Conservation (phyloP, 139 green algal species). For the Eudorina sp. region DNA sequence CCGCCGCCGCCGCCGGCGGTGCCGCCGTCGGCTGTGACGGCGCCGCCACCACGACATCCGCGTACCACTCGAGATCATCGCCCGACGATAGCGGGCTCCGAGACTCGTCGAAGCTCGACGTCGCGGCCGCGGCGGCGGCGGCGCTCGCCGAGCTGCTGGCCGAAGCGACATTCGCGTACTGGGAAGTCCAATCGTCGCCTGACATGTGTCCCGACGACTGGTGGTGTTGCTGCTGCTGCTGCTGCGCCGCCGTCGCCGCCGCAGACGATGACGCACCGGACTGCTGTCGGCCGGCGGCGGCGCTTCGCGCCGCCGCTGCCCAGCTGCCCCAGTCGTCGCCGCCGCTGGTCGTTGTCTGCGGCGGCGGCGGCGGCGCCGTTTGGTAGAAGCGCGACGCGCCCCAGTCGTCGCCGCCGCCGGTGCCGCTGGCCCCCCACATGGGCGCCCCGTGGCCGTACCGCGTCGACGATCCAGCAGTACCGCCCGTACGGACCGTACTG, state of each 20-base stretch:
- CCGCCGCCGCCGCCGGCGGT: background rate
- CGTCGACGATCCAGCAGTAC: too few relatives aligned
- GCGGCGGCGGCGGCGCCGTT: background rate
- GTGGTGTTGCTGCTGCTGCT: background rate
- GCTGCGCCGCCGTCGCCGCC: background rate
- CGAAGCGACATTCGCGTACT: background rate
- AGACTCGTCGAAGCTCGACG: background rate
- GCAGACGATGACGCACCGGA: too few relatives aligned
- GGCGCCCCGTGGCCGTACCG: too few relatives aligned
- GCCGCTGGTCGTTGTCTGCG: background rate
- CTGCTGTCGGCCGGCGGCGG: background rate
- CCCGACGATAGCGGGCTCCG: background rate
- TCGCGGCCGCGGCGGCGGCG: background rate
- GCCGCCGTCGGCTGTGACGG: background rate
- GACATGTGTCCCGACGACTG: background rate
- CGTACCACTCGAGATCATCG: slow-evolving; percentile 31
- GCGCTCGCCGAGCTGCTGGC: background rate
- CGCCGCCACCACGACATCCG: background rate
- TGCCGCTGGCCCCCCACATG: background rate
- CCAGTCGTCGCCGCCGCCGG: background rate
- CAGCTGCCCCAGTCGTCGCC: slow-evolving; percentile 46
- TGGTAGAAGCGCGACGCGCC: background rate
- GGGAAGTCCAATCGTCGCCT: slow-evolving; percentile 18
- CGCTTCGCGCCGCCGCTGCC: background rate
- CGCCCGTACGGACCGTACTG: too few relatives aligned